phyloP scores from a whole-genome alignment of 139 green algal genomes.

The Tetraselmis chui region DNA sequence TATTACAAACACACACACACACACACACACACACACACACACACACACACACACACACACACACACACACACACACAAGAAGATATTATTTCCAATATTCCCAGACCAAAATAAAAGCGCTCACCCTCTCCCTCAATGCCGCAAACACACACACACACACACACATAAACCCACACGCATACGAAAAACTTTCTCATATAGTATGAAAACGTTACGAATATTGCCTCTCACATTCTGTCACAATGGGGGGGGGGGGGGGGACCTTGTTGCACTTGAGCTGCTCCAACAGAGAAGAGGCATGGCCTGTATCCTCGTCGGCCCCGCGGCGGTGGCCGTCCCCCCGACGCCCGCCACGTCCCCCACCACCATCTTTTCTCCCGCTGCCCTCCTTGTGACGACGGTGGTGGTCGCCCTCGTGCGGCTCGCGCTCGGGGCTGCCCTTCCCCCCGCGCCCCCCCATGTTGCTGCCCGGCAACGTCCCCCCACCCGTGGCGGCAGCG shows the following conservation, averaged over 20 bases:
- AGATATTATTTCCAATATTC: too few relatives aligned
- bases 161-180: too few relatives aligned
- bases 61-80: too few relatives aligned
- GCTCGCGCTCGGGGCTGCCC: constrained; percentile 3
- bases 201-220: too few relatives aligned
- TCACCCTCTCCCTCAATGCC: too few relatives aligned
- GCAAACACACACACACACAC: too few relatives aligned
- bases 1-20: too few relatives aligned
- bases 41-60: too few relatives aligned
- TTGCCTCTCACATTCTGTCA: too few relatives aligned
- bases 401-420: constrained; percentile 9
- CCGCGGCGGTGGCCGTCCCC: constrained; percentile 16
- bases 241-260: neutral
- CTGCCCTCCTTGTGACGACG: neutral
- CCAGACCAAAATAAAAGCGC: too few relatives aligned
- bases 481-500: neutral
- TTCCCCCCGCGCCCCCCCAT: neutral
- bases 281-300: constrained; percentile 50
- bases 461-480: neutral
- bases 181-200: too few relatives aligned
- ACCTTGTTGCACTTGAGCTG: constrained; percentile 70
- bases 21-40: too few relatives aligned
- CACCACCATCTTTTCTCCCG: neutral
- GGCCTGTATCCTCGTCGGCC: constrained; percentile 8
- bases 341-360: constrained; percentile 1